Evolutionary conservation across 768 basidiomycete species (phyloP).

Genomic region (Leucogyrophana mollusca): DNA sequence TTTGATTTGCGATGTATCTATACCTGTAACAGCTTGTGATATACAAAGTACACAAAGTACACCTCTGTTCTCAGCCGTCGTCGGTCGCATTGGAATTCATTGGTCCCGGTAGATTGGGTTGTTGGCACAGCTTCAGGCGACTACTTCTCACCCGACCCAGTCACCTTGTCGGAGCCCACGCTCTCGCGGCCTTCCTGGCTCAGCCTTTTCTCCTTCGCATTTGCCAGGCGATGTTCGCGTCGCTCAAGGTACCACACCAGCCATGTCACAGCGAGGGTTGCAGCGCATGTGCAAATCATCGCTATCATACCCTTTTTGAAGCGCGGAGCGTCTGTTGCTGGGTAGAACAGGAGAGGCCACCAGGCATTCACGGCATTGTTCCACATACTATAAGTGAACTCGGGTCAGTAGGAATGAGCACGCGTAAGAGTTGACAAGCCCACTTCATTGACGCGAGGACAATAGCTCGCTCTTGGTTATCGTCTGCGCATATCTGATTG

Average conservation of each 20-base stretch:
- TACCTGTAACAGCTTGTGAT: conserved; percentile 1
- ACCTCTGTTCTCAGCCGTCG: too few relatives aligned
- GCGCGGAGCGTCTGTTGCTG: conserved; percentile 67
- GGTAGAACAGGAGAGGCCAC: conserved; percentile 73
- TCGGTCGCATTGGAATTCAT: too few relatives aligned
- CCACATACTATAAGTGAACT: conserved; percentile 49
- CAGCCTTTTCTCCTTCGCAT: not conserved
- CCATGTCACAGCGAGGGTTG: conserved; percentile 56
- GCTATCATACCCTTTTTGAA: conserved; percentile 71
- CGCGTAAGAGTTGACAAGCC: conserved; percentile 6
- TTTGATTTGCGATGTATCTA: not conserved
- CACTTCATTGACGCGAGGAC: conserved; percentile 80
- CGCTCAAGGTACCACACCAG: conserved; percentile 55
- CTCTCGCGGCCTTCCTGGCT: not conserved
- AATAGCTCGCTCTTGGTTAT: conserved; percentile 65
- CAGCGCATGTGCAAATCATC: conserved; percentile 57
- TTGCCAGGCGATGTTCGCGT: conserved; percentile 26
- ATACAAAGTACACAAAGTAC: not conserved
- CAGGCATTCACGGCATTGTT: conserved; percentile 67
- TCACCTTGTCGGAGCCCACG: not conserved
- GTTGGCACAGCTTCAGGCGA: too few relatives aligned
- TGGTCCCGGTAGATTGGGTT: too few relatives aligned
- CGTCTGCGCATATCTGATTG: conserved; percentile 73
- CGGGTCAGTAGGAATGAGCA: not conserved
- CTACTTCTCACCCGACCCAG: not conserved